These are phyloP conservation scores for Neurospora africana DNA, from an alignment of 495 filamentous ascomycete genomes.

Conservation along the genomic window DNA sequence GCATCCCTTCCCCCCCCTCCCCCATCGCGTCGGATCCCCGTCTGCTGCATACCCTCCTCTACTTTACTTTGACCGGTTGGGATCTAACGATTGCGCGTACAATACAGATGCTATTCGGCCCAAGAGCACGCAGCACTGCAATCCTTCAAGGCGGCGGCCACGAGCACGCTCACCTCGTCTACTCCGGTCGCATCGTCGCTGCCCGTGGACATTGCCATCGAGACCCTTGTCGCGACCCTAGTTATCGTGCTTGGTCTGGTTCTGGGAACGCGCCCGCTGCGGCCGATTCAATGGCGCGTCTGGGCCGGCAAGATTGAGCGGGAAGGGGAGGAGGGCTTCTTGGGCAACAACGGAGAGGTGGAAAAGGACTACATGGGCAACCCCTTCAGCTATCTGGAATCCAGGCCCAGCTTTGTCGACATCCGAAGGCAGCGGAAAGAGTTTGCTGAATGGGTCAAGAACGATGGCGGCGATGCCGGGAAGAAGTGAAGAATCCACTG, in stretches of 20 bases:
- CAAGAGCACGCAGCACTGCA: conserved; percentile 69
- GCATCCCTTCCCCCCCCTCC: conserved; percentile 13
- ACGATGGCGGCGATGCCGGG: not conserved
- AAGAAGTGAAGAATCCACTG: not conserved
- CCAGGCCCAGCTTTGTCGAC: conserved; percentile 38
- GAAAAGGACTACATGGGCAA: conserved; percentile 44
- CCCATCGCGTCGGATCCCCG: not conserved
- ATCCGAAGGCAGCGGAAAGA: conserved; percentile 61
- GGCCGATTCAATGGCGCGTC: conserved; percentile 69
- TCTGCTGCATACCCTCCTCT: not conserved
- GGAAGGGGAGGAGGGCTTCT: conserved; percentile 60
- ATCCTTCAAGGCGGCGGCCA: conserved; percentile 42
- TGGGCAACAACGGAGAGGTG: conserved; percentile 53
- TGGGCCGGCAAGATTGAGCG: conserved; percentile 78
- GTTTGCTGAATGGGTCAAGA: conserved; percentile 63
- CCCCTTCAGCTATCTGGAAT: conserved; percentile 35
- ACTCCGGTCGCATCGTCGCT: conserved; percentile 32
- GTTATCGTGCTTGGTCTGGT: conserved; percentile 62
- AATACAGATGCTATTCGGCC: conserved; percentile 66
- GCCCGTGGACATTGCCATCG: conserved; percentile 67
- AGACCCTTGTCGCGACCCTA: conserved; percentile 62
- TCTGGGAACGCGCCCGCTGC: conserved; percentile 53
- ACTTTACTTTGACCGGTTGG: not conserved
- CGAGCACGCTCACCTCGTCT: conserved; percentile 34
- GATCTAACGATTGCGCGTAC: not conserved